A percentile compares a stretch with the other conserved stretches of the same genome.
These are phyloP conservation scores for Septoria petroselini DNA, from an alignment of 2,329 filamentous ascomycete species.

Conservation along the genomic window DNA sequence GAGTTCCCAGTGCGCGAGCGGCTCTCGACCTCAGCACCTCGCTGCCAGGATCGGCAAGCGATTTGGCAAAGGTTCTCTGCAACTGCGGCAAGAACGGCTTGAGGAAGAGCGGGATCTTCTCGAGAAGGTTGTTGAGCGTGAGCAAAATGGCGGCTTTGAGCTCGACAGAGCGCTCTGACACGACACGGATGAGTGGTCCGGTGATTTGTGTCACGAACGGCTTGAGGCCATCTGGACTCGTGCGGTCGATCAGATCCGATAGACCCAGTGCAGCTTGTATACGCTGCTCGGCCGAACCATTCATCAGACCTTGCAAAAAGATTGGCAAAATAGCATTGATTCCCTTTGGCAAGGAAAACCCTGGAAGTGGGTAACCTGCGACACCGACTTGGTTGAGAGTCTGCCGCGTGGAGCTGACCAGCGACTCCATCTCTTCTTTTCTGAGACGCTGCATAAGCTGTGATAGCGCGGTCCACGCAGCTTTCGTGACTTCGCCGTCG, in stretches of 20 bases:
- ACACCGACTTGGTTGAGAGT: constrained; percentile 86
- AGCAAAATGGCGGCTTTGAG: constrained; percentile 93
- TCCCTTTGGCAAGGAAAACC: constrained; percentile 89
- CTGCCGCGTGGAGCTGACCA: constrained; percentile 82
- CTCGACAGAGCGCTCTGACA: constrained; percentile 92
- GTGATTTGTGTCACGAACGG: constrained; percentile 97
- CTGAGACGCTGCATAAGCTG: constrained; percentile 84
- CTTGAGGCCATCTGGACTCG: constrained; percentile 80
- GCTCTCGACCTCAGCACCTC: constrained; percentile 83
- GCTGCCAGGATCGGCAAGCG: constrained; percentile 87
- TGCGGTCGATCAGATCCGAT: constrained; percentile 91
- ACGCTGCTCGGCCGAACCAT: constrained; percentile 86
- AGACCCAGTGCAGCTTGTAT: constrained; percentile 90
- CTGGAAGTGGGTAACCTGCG: constrained; percentile 75
- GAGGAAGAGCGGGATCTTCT: constrained; percentile 92
- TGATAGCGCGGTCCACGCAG: constrained; percentile 80
- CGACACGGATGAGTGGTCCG: constrained; percentile 93
- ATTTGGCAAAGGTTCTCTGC: constrained; percentile 94
- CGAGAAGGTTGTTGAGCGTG: constrained; percentile 88
- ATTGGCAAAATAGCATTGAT: constrained; percentile 96
- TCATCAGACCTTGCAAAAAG: constrained; percentile 96
- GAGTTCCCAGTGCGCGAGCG: constrained; percentile 86
- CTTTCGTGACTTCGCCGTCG: constrained; percentile 79
- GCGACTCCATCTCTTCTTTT: constrained; percentile 96
- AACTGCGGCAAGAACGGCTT: constrained; percentile 97